Evolutionary conservation across 1,284 basidiomycete genomes (phyloP).

Genomic region (Fomitopsis pinicola): DNA sequence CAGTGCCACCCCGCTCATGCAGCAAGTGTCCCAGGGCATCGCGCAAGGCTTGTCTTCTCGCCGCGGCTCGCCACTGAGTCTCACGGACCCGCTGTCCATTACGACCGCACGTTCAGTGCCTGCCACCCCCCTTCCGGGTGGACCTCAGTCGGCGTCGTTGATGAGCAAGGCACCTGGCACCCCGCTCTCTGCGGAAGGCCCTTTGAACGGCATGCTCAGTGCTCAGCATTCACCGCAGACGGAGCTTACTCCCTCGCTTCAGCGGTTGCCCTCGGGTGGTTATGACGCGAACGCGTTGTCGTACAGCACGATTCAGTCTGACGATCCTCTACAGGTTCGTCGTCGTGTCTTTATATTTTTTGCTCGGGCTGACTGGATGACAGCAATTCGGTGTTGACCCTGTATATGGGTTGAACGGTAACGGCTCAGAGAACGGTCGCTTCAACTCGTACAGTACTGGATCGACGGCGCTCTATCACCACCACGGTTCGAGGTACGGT

Average conservation of each 20-base stretch:
- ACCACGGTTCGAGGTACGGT: constrained; percentile 74
- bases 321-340: constrained; percentile 50
- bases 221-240: constrained; percentile 44
- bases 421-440: constrained; percentile 45
- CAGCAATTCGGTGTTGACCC: constrained; percentile 29
- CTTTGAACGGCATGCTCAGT: constrained; percentile 57
- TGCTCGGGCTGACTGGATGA: constrained; percentile 9
- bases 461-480: constrained; percentile 78
- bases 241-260: constrained; percentile 68
- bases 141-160: constrained; percentile 42
- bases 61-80: constrained; percentile 63
- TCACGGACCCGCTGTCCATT: constrained; percentile 54
- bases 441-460: constrained; percentile 69
- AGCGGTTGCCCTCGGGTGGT: constrained; percentile 53
- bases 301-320: constrained; percentile 48
- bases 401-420: constrained; percentile 50
- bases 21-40: constrained; percentile 55
- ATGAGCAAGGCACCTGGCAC: constrained; percentile 67
- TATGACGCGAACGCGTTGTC: constrained; percentile 48
- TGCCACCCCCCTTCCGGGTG: constrained; percentile 63
- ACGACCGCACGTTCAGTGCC: constrained; percentile 67
- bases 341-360: not conserved
- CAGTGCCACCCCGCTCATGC: constrained; percentile 57
- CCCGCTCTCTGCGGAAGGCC: constrained; percentile 58
- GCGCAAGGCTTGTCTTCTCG: constrained; percentile 51